Percentiles rank a stretch among this genome's conserved stretches.
These are phyloP conservation scores for Sphaceloma murrayae DNA, from an alignment of 2,329 filamentous ascomycete species.

Conservation along the genomic window DNA sequence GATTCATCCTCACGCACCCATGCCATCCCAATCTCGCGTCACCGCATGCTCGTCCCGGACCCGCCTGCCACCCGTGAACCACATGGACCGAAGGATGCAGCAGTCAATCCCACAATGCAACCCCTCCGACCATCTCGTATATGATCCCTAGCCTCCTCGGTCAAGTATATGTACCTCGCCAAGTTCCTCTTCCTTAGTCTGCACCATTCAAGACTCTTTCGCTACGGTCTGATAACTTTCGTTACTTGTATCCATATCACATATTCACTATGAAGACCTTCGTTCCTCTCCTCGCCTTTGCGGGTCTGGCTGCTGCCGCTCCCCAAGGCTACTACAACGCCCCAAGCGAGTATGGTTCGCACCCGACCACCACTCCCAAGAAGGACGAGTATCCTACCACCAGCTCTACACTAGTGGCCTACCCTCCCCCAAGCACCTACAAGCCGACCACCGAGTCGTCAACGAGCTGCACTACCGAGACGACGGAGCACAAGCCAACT, in stretches of 20 bases:
- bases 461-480: background rate
- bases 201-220: conserved; percentile 12
- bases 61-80: background rate
- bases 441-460: background rate
- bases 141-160: background rate
- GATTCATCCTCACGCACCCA: conserved; percentile 9
- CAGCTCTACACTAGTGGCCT: background rate
- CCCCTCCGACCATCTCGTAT: conserved; percentile 13
- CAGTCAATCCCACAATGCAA: conserved; percentile 6
- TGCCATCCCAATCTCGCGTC: conserved; percentile 13
- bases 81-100: conserved; percentile 1
- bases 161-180: conserved; percentile 12
- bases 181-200: conserved; percentile 11
- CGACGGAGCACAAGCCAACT: background rate
- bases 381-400: background rate
- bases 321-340: background rate
- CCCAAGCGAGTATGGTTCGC: background rate
- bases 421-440: background rate
- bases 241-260: background rate
- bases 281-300: conserved; percentile 14
- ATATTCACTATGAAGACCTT: conserved; percentile 14
- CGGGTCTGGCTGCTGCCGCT: conserved; percentile 10
- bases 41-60: conserved; percentile 4
- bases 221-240: conserved; percentile 15
- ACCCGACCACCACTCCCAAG: conserved; percentile 1